Evolutionary conservation across 176 grass and related monocot genomes (phyloP), one percentile per base, ranked within the genome.

Genomic region (Carex parvula): DNA sequence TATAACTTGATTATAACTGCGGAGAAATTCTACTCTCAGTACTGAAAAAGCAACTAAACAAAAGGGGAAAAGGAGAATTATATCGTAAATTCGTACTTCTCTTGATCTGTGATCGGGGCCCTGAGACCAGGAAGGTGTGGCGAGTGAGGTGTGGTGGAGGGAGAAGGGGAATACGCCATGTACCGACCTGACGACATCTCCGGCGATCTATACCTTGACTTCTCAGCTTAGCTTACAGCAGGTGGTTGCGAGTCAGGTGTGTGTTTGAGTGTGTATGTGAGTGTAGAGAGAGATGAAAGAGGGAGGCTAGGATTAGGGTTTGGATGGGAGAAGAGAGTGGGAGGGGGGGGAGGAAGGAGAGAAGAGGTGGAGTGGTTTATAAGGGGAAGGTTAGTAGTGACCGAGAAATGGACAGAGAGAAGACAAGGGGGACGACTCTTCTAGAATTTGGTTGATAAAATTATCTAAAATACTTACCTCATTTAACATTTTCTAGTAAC

Each of bases 151-250:
- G 91, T 92, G 42, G 91, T 93, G 39, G 95, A 98, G 4, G 92
- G 95, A 46, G 95, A 98, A 56, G 95, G 95, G 16, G 95, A 98
- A 89, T 95, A 98, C 44, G 95, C 91, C 92, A 98, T 98, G 89
- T 95, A 98, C 54, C 92, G 85, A 12, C 95, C 92, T 41, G 95
- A 93, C 87, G 91, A 64, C 95, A 98, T 16, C 85, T 90, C 63
- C 76, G 70, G 55, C 63, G 52, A 24, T 68, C 32, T 16, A 10
- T 57, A 16, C 42, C 60, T 15, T 46, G 29, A 11, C 57, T 64
- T 66, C 12, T 81, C 54, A 60, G 84, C 62, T n/a, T n/a, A n/a
- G n/a, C n/a, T 81, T 35, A 29, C 72, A 81, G 48, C 84, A 26
- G 71, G 54, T 39, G 18, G 50, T 13, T 15, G 44, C 41, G 30